Evolutionary conservation across 2,329 filamentous ascomycete genomes (phyloP).

Genomic region (Juglanconis sp.): DNA sequence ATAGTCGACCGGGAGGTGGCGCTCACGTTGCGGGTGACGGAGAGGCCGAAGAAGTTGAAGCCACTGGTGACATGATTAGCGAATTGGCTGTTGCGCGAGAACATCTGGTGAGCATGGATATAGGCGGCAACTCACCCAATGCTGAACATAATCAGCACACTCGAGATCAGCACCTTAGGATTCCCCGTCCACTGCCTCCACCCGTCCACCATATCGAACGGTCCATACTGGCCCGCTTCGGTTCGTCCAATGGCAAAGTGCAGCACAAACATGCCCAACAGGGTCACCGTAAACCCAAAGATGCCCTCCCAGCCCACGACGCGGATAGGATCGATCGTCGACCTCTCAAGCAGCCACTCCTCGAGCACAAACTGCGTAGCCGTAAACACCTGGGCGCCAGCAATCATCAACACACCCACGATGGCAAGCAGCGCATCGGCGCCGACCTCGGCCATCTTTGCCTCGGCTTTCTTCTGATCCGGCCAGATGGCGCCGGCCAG

Average conservation of each 20-base stretch:
- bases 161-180: conserved; percentile 69
- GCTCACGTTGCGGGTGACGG: conserved; percentile 83
- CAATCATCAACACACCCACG: conserved; percentile 84
- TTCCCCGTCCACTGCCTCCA: conserved; percentile 76
- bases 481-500: conserved; percentile 81
- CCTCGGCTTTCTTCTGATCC: conserved; percentile 52
- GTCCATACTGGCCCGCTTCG: conserved; percentile 69
- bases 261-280: conserved; percentile 74
- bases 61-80: conserved; percentile 53
- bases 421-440: conserved; percentile 62
- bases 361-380: conserved; percentile 95
- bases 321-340: conserved; percentile 70
- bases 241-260: conserved; percentile 76
- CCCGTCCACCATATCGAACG: conserved; percentile 87
- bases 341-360: conserved; percentile 78
- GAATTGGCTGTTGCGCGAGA: conserved; percentile 20
- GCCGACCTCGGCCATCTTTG: conserved; percentile 36
- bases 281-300: conserved; percentile 81
- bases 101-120: conserved; percentile 11
- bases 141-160: conserved; percentile 91
- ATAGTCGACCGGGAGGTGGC: conserved; percentile 94
- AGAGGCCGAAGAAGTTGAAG: conserved; percentile 98
- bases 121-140: conserved; percentile 68
- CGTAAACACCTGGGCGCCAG: conserved; percentile 92
- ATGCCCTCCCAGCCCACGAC: conserved; percentile 96